Conservation (phyloP, 2,329 filamentous ascomycete species). For the Xylariaceae sp. region DNA sequence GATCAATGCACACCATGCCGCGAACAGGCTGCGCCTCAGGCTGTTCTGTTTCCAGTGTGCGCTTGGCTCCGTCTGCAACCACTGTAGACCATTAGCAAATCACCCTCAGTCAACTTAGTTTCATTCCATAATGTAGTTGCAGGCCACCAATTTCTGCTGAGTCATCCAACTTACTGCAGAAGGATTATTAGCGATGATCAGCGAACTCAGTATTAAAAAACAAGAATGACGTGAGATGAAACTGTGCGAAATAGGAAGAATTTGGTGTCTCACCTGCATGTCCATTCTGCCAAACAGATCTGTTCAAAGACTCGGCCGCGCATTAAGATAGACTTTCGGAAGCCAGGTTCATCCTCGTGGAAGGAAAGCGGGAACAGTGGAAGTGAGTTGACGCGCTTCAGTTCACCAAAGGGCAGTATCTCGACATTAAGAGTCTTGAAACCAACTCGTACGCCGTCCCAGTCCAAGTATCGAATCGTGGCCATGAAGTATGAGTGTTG, state of each 20-base stretch:
- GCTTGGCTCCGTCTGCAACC: conserved; percentile 28
- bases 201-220: neutral
- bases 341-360: conserved; percentile 20
- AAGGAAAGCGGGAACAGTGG: conserved; percentile 33
- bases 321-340: conserved; percentile 26
- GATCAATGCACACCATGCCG: conserved; percentile 36
- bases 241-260: neutral
- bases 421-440: conserved; percentile 20
- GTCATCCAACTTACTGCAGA: neutral
- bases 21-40: conserved; percentile 25
- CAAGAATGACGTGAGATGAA: too few relatives aligned
- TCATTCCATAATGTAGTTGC: neutral
- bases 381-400: conserved; percentile 27
- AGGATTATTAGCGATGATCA: neutral
- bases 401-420: conserved; percentile 28
- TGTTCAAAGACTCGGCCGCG: conserved; percentile 33
- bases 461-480: conserved; percentile 33
- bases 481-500: conserved; percentile 15
- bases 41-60: conserved; percentile 25
- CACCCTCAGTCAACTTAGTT: neutral
- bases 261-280: neutral
- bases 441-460: conserved; percentile 35
- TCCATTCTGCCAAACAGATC: conserved; percentile 34
- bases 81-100: neutral
- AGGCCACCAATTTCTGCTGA: too few relatives aligned